These are phyloP conservation scores for Penicillium mononematosum DNA, from an alignment of 495 filamentous ascomycete genomes.

Conservation along the genomic window DNA sequence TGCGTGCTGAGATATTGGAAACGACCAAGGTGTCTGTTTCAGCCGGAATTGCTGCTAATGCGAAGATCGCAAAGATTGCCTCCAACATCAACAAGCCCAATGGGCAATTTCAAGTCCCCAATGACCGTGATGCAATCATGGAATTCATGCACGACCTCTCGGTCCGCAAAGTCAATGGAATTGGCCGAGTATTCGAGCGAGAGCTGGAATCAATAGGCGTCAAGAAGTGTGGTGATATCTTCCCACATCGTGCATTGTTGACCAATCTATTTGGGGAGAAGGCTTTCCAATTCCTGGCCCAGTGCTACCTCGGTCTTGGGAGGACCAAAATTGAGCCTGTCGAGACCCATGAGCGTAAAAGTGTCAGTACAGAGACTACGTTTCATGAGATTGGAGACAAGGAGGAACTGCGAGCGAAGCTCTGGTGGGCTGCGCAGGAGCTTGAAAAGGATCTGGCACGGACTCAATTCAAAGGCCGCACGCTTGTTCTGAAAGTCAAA, in stretches of 20 bases:
- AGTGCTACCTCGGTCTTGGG: conserved; percentile 82
- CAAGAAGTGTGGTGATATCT: conserved; percentile 88
- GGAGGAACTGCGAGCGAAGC: conserved; percentile 68
- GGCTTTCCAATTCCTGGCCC: conserved; percentile 79
- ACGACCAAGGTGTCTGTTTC: conserved; percentile 85
- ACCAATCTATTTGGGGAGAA: conserved; percentile 85
- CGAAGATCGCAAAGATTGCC: conserved; percentile 89
- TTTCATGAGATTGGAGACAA: conserved; percentile 77
- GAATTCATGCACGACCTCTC: conserved; percentile 80
- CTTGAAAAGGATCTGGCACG: conserved; percentile 81
- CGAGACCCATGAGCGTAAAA: conserved; percentile 89
- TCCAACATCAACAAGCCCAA: conserved; percentile 97
- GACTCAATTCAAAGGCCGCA: conserved; percentile 83
- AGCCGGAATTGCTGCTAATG: conserved; percentile 90
- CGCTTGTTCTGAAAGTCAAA: conserved; percentile 89
- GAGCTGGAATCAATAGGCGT: conserved; percentile 86
- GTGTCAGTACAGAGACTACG: conserved; percentile 89
- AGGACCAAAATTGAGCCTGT: conserved; percentile 84
- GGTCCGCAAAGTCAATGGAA: conserved; percentile 86
- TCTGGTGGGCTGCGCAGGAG: conserved; percentile 78
- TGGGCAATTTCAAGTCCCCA: conserved; percentile 77
- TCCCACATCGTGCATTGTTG: conserved; percentile 68
- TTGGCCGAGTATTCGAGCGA: conserved; percentile 91
- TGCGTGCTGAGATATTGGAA: conserved; percentile 74
- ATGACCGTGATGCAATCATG: conserved; percentile 70